Conservation (phyloP, 202 grass and related monocot species). For the Setaria italica region DNA sequence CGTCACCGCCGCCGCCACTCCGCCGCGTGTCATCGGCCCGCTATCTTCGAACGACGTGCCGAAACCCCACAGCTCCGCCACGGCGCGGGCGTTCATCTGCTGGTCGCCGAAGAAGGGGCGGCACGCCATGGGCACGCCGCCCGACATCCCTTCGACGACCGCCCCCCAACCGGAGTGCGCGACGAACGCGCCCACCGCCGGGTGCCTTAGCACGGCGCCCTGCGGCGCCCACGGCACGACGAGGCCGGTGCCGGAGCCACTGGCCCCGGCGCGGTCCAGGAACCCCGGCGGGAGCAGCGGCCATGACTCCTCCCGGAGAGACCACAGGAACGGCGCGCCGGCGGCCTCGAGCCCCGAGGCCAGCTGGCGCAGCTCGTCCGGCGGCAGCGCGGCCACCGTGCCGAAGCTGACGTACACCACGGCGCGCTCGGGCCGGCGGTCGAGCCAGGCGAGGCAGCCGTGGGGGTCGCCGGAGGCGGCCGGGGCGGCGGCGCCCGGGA, state of each 20-base stretch:
- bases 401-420: slow-evolving; percentile 61
- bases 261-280: slow-evolving; percentile 20
- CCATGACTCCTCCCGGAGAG: slow-evolving; percentile 36
- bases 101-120: slow-evolving; percentile 51
- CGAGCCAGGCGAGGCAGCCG: slow-evolving; percentile 61
- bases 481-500: background rate
- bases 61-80: slow-evolving; percentile 22
- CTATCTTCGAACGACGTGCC: background rate
- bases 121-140: slow-evolving; percentile 40
- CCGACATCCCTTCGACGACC: slow-evolving; percentile 32
- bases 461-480: slow-evolving; percentile 4
- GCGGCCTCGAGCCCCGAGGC: slow-evolving; percentile 37
- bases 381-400: slow-evolving; percentile 27
- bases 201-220: slow-evolving; percentile 47
- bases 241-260: background rate
- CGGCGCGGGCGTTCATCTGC: slow-evolving; percentile 15
- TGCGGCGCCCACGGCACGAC: slow-evolving; percentile 56
- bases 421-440: background rate
- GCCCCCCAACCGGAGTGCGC: slow-evolving; percentile 51
- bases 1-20: slow-evolving; percentile 16
- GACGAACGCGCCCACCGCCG: slow-evolving; percentile 49
- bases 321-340: slow-evolving; percentile 50
- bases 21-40: background rate
- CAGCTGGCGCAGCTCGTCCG: slow-evolving; percentile 41
- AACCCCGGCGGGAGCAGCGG: slow-evolving; percentile 52